Percentiles rank a stretch among this genome's conserved stretches.
Evolutionary conservation across 805 yeast genomes (phyloP).

Genomic region (Saccharomycodes ludwigii): DNA sequence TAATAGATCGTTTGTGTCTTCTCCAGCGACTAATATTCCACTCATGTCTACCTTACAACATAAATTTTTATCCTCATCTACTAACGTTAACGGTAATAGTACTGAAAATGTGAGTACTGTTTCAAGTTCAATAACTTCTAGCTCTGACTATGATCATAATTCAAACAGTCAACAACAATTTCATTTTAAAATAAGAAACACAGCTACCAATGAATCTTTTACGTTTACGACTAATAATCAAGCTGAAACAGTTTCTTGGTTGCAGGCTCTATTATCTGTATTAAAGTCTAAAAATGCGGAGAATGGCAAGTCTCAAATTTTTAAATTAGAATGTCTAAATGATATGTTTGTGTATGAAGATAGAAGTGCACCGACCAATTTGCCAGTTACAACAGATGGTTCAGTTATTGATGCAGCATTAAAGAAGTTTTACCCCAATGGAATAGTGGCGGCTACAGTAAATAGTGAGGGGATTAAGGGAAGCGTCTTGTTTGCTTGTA

Average conservation of each 20-base stretch:
- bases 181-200: conserved; percentile 42
- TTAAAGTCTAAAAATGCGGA: conserved; percentile 28
- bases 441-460: not conserved
- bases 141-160: conserved; percentile 10
- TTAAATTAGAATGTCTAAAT: conserved; percentile 37
- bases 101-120: conserved; percentile 3
- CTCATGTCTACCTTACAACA: too few species aligned
- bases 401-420: conserved; percentile 38
- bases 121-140: conserved; percentile 11
- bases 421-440: conserved; percentile 19
- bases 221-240: conserved; percentile 36
- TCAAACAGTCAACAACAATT: conserved; percentile 6
- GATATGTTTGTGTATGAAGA: conserved; percentile 59
- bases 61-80: conserved; percentile 2
- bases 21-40: too few species aligned
- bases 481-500: conserved; percentile 30
- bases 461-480: conserved; percentile 23
- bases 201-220: conserved; percentile 42
- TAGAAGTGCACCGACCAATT: conserved; percentile 33
- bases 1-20: too few species aligned
- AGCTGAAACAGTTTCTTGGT: conserved; percentile 49
- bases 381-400: conserved; percentile 40
- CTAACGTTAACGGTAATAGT: conserved; percentile 2
- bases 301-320: conserved; percentile 37
- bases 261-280: conserved; percentile 36